Evolutionary conservation across 495 filamentous ascomycete species (phyloP), one percentile per base, ranked within the genome.

Genomic region (Aspergillus taichungensis): DNA sequence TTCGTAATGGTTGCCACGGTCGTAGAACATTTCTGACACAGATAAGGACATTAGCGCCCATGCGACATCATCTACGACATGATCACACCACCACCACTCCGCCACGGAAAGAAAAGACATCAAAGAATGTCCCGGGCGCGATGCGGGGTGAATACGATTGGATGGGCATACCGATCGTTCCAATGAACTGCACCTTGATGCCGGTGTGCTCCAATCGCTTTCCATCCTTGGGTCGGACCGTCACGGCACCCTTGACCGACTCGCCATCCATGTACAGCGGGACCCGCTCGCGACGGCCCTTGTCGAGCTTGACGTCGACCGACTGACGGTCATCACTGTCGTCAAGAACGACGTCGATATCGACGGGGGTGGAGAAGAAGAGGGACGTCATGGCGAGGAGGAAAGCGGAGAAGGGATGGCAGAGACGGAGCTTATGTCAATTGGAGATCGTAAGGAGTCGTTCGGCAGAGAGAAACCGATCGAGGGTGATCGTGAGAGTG

Each of bases 51-150:
- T 24, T 24, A 24, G 18, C 18, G 18, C 18, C 4, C 18, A 24
- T 24, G 18, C 18, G 4, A 24, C 18, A 24, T 24, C 18, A 24
- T 24, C 18, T 24, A 24, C 18, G 18, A 4, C 18, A 24, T 24
- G 18, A 24, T 24, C 18, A 24, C 18, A 24, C 18, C 18, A 24
- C 18, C 18, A 24, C 18, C 18, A 24, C 18, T 24, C 18, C 18
- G 59, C 91, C 92, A 53, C 92, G 83, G 62, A 97, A 92, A 71
- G 94, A 98, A 98, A 95, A 98, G 89, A 98, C 96, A 64, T 98
- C 91, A 88, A 43, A 10, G 13, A 11, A 13, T 33, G 12, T 34
- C 40, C 24, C 13, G 11, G 18, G 6, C 34, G 43, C 8, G 34
- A 13, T 36, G 8, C 30, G 14, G 39, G 30, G 14, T 29, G 10